Conservation (phyloP, 2,329 filamentous ascomycete genomes). For the Alternaria postmessia region DNA sequence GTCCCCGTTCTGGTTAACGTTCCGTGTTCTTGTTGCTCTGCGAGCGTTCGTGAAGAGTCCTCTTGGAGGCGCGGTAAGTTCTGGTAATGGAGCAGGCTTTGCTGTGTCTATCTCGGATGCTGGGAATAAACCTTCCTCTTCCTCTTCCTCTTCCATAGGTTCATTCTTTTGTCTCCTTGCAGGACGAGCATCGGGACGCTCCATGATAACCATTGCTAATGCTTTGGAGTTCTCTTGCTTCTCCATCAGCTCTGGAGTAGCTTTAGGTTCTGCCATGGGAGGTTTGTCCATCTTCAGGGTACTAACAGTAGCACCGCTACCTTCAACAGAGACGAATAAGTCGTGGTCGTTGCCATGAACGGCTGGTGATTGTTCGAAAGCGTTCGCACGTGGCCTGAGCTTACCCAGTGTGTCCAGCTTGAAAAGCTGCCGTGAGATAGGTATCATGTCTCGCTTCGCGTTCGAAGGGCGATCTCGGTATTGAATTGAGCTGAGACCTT, state of each 20-base stretch:
- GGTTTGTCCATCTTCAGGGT: background rate
- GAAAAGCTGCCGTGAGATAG: constrained; percentile 3
- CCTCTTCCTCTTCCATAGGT: background rate
- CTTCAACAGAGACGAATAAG: background rate
- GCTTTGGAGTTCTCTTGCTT: background rate
- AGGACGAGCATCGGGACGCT: background rate
- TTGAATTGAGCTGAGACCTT: background rate
- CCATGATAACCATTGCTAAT: background rate
- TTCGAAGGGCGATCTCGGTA: background rate
- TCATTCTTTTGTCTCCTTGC: background rate
- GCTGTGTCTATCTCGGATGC: background rate
- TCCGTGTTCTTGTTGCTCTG: background rate
- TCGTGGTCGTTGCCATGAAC: accelerated
- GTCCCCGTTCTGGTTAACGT: background rate
- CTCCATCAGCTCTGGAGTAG: background rate
- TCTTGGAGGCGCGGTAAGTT: background rate
- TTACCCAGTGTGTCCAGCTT: background rate
- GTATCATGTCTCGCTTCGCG: background rate
- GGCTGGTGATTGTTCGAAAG: background rate
- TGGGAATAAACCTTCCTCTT: background rate
- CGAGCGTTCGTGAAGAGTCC: background rate
- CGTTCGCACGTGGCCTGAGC: background rate
- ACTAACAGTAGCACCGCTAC: background rate
- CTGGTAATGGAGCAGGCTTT: background rate
- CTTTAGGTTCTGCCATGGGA: background rate